Evolutionary conservation across 2,329 filamentous ascomycete species (phyloP), one percentile per base, ranked within the genome.

Genomic region (Penicillium brasilianum): DNA sequence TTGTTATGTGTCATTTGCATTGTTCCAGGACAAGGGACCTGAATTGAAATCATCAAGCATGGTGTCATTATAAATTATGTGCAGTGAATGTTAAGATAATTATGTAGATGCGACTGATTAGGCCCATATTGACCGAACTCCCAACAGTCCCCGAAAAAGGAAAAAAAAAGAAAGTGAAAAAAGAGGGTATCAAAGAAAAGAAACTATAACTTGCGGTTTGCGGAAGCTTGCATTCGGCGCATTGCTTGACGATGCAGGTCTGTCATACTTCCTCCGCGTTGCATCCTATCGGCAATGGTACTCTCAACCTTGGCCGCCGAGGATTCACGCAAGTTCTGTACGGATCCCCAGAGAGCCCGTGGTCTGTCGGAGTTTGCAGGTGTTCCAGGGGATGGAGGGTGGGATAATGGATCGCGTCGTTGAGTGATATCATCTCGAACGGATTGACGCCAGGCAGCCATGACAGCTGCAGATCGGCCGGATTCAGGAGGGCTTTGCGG

Each of bases 241-340:
- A 97, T 84, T 0, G 90, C 91, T 65, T 93, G 89, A 20, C 90
- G 84, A 74, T 97, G 93, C 22, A 88, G 84, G 49, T 91, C 89
- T 55, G 90, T 81, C 81, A 96, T 85, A 65, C 90, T 87, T 0
- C 89, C 88, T 16, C 25, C 25, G 25, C 86, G 87, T 57, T 91
- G 84, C 90, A 96, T 95, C 66, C 87, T 84, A 74, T 89, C 87
- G 66, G 92, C 90, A 69, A 92, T 88, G 39, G 83, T 83, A 53
- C 84, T 84, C 14, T 91, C 87, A 6, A 83, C 81, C 57, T 85
- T 81, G 64, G 87, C 83, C 65, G 84, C 85, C 52, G 85, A 85
- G 44, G 81, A 78, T 58, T 83, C 82, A 67, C 87, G 84, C 69
- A 84, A 80, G 72, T 89, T 85, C 55, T 83, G 83, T 55, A 83